phyloP scores from a whole-genome alignment of 257 asterid species.

The Lantana camara region DNA sequence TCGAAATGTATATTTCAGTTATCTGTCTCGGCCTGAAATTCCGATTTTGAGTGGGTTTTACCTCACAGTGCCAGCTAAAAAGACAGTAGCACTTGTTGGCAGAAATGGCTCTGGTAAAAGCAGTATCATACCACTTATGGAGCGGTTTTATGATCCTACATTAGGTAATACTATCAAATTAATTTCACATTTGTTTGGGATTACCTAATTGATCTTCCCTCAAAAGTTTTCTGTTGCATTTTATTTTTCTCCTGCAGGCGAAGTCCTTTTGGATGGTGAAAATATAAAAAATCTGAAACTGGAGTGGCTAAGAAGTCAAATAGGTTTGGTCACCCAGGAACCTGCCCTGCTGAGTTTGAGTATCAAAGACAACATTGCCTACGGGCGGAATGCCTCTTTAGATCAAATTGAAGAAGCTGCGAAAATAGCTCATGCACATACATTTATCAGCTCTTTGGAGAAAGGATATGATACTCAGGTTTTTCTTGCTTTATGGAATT shows the following conservation, averaged over 20 bases:
- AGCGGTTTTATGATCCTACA: slow-evolving; percentile 98
- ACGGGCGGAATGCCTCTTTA: slow-evolving; percentile 84
- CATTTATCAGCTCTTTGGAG: slow-evolving; percentile 91
- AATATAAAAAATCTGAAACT: slow-evolving; percentile 90
- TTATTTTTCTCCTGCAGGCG: slow-evolving; percentile 61
- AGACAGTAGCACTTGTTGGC: slow-evolving; percentile 98
- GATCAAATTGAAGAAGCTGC: slow-evolving; percentile 99
- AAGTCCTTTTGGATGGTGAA: slow-evolving; percentile 99
- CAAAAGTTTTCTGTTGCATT: slow-evolving; percentile 5
- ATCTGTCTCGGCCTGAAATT: slow-evolving; percentile 98
- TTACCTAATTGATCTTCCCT: slow-evolving; percentile 17
- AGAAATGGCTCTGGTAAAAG: slow-evolving; percentile 99
- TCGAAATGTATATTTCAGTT: slow-evolving; percentile 97
- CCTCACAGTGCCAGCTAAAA: slow-evolving; percentile 96
- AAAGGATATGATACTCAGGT: slow-evolving; percentile 98
- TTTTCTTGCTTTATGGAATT: slow-evolving; percentile 25
- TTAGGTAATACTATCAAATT: slow-evolving; percentile 54
- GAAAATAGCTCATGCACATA: slow-evolving; percentile 97
- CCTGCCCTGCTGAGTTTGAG: slow-evolving; percentile 98
- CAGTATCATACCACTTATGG: slow-evolving; percentile 99
- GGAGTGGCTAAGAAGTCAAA: slow-evolving; percentile 98
- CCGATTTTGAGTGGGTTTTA: slow-evolving; percentile 99
- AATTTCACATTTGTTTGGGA: slow-evolving; percentile 15
- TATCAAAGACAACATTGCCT: slow-evolving; percentile 92
- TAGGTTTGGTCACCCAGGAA: slow-evolving; percentile 98